A percentile compares a stretch with the other conserved stretches of the same genome.
Evolutionary conservation across 768 basidiomycete genomes (phyloP).

Genomic region (Russula griseocarnosa): DNA sequence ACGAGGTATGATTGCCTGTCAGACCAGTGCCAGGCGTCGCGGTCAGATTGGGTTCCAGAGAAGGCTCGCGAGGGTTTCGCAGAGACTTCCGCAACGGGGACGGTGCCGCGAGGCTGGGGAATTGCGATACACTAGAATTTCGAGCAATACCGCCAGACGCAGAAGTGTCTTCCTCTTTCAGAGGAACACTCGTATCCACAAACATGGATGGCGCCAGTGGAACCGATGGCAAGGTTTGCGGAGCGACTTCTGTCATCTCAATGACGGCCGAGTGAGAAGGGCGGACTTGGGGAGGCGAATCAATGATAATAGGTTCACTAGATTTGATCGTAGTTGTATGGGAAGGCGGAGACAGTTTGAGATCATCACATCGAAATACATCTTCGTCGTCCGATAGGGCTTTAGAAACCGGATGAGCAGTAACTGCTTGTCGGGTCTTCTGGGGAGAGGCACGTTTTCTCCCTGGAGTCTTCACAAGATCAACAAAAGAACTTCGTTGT

Average conservation of each 20-base stretch:
- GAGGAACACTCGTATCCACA: slow-evolving; percentile 27
- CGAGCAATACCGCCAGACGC: slow-evolving; percentile 32
- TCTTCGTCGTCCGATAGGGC: slow-evolving; percentile 69
- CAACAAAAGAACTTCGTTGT: slow-evolving; percentile 57
- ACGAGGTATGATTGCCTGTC: slow-evolving; percentile 68
- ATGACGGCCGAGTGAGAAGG: background rate
- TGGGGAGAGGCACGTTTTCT: slow-evolving; percentile 57
- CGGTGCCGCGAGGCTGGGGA: slow-evolving; percentile 65
- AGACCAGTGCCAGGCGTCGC: slow-evolving; percentile 35
- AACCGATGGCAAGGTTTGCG: background rate
- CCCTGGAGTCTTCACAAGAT: slow-evolving; percentile 80
- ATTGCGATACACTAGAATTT: slow-evolving; percentile 44
- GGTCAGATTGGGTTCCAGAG: slow-evolving; percentile 31
- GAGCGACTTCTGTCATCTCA: slow-evolving; percentile 17
- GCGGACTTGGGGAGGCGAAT: background rate
- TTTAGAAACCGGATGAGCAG: slow-evolving; percentile 32
- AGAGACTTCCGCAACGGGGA: slow-evolving; percentile 67
- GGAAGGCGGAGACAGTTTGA: slow-evolving; percentile 8
- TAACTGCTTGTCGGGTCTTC: slow-evolving; percentile 44
- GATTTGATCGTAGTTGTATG: background rate
- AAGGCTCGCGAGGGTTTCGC: slow-evolving; percentile 47
- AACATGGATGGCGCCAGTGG: slow-evolving; percentile 20
- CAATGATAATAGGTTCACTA: background rate
- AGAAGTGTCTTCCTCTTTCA: slow-evolving; percentile 31
- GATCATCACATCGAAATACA: slow-evolving; percentile 13